Evolutionary conservation across 1,139 yeast species (phyloP).

Genomic region (Lodderomyces beijingensis): DNA sequence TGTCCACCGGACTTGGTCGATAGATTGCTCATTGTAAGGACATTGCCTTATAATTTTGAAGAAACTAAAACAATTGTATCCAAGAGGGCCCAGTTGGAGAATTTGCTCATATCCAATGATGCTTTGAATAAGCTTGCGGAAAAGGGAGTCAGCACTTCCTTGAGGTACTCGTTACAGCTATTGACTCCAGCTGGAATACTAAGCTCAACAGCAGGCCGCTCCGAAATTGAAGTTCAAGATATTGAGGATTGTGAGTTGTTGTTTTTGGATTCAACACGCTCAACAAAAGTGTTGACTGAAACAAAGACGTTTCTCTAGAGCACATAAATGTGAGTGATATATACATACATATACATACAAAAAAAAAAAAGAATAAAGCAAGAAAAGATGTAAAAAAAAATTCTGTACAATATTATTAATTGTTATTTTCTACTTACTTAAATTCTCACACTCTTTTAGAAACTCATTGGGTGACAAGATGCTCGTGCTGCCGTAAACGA

Average conservation of each 20-base stretch:
- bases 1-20: slow-evolving; percentile 94
- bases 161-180: slow-evolving; percentile 88
- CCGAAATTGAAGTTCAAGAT: slow-evolving; percentile 65
- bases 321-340: slow-evolving; percentile 1
- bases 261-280: slow-evolving; percentile 85
- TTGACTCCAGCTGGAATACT: slow-evolving; percentile 87
- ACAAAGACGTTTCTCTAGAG: slow-evolving; percentile 43
- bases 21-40: slow-evolving; percentile 84
- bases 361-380: too few relatives aligned
- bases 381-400: too few relatives aligned
- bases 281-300: slow-evolving; percentile 69
- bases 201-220: slow-evolving; percentile 68
- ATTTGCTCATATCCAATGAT: slow-evolving; percentile 54
- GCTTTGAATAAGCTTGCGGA: slow-evolving; percentile 72
- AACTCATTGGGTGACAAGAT: slow-evolving; percentile 75
- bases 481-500: slow-evolving; percentile 85
- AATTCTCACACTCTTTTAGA: slow-evolving; percentile 54
- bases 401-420: too few relatives aligned
- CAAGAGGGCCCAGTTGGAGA: slow-evolving; percentile 77
- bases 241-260: slow-evolving; percentile 82
- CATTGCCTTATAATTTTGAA: slow-evolving; percentile 77
- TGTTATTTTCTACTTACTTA: slow-evolving; percentile 3
- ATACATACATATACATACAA: too few relatives aligned
- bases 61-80: slow-evolving; percentile 80
- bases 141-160: slow-evolving; percentile 70